Percentiles rank a stretch among this genome's conserved stretches.
Evolutionary conservation across 495 filamentous ascomycete genomes (phyloP).

Genomic region (Aspergillus nanangensis): DNA sequence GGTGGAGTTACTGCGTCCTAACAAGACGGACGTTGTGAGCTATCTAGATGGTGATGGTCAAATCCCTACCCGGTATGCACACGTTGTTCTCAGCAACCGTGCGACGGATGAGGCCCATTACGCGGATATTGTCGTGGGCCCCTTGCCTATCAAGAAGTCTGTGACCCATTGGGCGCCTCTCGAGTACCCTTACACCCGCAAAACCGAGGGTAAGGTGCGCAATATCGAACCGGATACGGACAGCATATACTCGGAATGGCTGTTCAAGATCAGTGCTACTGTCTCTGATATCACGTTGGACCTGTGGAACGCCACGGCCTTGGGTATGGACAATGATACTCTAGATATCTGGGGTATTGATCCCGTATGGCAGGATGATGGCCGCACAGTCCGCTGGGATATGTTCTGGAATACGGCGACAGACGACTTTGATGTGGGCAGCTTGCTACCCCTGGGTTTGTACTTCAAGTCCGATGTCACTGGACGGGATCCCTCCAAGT

Average conservation of each 20-base stretch:
- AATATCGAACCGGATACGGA: slow-evolving; percentile 11
- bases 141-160: slow-evolving; percentile 4
- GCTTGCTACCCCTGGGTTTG: slow-evolving; percentile 10
- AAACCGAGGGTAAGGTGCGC: slow-evolving; percentile 10
- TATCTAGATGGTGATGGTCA: slow-evolving; percentile 6
- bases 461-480: slow-evolving; percentile 14
- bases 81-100: slow-evolving; percentile 11
- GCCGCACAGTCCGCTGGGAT: slow-evolving; percentile 12
- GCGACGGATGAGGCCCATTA: slow-evolving; percentile 10
- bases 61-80: slow-evolving; percentile 7
- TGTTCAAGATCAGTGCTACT: slow-evolving; percentile 12
- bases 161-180: slow-evolving; percentile 5
- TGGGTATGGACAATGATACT: slow-evolving; percentile 14
- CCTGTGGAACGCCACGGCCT: slow-evolving; percentile 10
- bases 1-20: slow-evolving; percentile 12
- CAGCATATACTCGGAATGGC: slow-evolving; percentile 10
- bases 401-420: slow-evolving; percentile 12
- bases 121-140: slow-evolving; percentile 13
- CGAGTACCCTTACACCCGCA: slow-evolving; percentile 12
- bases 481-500: slow-evolving; percentile 14
- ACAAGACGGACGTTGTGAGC: slow-evolving; percentile 9
- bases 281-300: slow-evolving; percentile 13
- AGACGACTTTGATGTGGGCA: slow-evolving; percentile 8
- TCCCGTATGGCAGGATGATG: slow-evolving; percentile 15
- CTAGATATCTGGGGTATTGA: slow-evolving; percentile 12